Conservation (phyloP, 2,329 filamentous ascomycete genomes). For the Raffaelea deltoideospora region DNA sequence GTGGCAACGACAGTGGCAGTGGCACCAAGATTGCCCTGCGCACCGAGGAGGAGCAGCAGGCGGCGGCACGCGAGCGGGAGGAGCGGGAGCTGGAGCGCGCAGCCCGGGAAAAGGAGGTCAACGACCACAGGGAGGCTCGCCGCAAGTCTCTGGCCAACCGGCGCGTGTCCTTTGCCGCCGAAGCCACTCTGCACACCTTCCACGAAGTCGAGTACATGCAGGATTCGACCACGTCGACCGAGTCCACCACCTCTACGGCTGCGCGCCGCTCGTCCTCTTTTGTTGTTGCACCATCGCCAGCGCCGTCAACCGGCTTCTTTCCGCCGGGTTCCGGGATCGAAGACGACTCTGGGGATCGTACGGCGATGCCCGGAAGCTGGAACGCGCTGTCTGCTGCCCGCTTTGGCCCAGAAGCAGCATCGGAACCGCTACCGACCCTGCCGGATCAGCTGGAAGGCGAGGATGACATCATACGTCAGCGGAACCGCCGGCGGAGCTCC, state of each 20-base stretch:
- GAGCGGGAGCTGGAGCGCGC: conserved; percentile 50
- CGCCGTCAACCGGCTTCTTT: conserved; percentile 29
- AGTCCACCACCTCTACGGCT: conserved; percentile 62
- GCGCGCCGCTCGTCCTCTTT: conserved; percentile 55
- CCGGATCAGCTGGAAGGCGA: conserved; percentile 46
- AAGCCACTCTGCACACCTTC: conserved; percentile 94
- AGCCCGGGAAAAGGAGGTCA: conserved; percentile 43
- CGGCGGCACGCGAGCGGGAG: conserved; percentile 52
- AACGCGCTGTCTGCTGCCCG: too few species aligned
- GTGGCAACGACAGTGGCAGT: conserved; percentile 14
- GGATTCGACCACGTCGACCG: conserved; percentile 70
- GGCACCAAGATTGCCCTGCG: conserved; percentile 47
- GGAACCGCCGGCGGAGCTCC: conserved; percentile 43
- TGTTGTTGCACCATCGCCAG: conserved; percentile 24
- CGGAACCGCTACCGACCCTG: conserved; percentile 45
- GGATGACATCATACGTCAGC: conserved; percentile 41
- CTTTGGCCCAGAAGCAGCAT: too few species aligned
- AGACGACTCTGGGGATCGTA: not conserved
- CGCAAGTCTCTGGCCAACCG: conserved; percentile 87
- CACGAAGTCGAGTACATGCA: conserved; percentile 82
- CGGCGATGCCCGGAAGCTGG: conserved; percentile 27
- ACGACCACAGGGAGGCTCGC: conserved; percentile 69
- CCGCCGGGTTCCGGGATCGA: conserved; percentile 20
- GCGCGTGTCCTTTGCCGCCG: conserved; percentile 90
- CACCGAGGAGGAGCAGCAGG: conserved; percentile 57